A percentile compares a stretch with the other conserved stretches of the same genome.
These are phyloP conservation scores for Deinandra increscens DNA, from an alignment of 129 eudicot species.

Conservation along the genomic window DNA sequence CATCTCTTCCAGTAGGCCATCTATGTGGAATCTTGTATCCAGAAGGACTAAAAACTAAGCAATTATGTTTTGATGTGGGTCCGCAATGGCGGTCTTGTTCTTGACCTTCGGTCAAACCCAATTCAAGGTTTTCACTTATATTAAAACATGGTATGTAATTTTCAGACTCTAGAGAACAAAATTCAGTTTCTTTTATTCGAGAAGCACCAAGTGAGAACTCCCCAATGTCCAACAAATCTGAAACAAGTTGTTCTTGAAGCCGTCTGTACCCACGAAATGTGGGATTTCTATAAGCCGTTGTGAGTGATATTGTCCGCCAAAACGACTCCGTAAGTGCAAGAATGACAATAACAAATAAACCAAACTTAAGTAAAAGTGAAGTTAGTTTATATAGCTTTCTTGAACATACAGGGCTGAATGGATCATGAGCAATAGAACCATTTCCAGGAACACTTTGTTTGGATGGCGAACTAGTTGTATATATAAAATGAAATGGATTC, in stretches of 20 bases:
- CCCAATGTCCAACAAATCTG: constrained; percentile 77
- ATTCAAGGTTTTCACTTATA: constrained; percentile 59
- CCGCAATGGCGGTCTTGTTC: constrained; percentile 78
- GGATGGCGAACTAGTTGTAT: constrained; percentile 43
- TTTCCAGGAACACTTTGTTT: constrained; percentile 48
- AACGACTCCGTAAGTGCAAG: constrained; percentile 87
- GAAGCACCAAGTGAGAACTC: constrained; percentile 67
- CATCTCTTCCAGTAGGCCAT: constrained; percentile 98
- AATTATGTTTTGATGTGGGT: constrained; percentile 43
- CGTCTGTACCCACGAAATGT: constrained; percentile 76
- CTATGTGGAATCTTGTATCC: constrained; percentile 85
- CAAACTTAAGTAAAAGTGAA: constrained; percentile 56
- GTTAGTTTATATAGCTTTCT: constrained; percentile 65
- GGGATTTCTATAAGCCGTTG: constrained; percentile 60
- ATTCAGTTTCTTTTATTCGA: constrained; percentile 57
- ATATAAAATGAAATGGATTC: constrained; percentile 53
- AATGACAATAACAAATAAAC: constrained; percentile 70
- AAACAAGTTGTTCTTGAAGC: constrained; percentile 89
- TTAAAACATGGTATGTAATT: constrained; percentile 87
- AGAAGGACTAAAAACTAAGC: constrained; percentile 74
- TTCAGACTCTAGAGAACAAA: constrained; percentile 68
- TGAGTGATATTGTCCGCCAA: constrained; percentile 89
- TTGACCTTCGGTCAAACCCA: constrained; percentile 63
- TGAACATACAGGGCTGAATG: constrained; percentile 47
- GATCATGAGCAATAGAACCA: constrained; percentile 58